A percentile compares a stretch with the other conserved stretches of the same genome.
Conservation (phyloP, 495 filamentous ascomycete genomes). For the Xylaria nigripes region DNA sequence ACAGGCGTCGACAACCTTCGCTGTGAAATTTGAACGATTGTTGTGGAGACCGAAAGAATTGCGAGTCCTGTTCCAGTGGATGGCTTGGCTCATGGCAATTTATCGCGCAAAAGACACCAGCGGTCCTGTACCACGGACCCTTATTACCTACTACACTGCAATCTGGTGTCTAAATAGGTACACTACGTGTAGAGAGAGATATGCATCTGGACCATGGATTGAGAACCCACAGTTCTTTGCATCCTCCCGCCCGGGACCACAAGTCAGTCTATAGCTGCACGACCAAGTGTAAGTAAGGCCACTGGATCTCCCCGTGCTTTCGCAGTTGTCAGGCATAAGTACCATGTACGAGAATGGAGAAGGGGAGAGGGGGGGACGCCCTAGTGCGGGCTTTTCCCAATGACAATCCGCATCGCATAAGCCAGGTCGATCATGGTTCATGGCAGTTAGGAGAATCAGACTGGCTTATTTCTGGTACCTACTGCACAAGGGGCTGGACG, state of each 20-base stretch:
- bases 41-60: neutral
- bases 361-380: constrained; percentile 8
- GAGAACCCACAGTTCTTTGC: neutral
- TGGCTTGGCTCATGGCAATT: constrained; percentile 9
- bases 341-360: constrained; percentile 24
- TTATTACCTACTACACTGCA: neutral
- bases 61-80: neutral
- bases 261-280: neutral
- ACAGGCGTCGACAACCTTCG: too few species aligned
- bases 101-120: constrained; percentile 4
- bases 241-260: neutral
- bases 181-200: too few species aligned
- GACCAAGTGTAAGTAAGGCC: constrained; percentile 7
- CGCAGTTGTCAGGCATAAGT: constrained; percentile 19
- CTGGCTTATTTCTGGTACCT: constrained; percentile 19
- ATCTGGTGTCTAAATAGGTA: too few species aligned
- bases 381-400: constrained; percentile 25
- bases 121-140: neutral
- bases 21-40: neutral
- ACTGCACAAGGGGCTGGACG: constrained; percentile 5
- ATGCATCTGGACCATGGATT: neutral
- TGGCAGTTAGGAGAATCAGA: constrained; percentile 25
- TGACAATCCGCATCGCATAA: constrained; percentile 22
- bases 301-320: constrained; percentile 3
- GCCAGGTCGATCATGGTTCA: constrained; percentile 30